Percentiles rank a stretch among this genome's conserved stretches.
Conservation (phyloP, 2,329 filamentous ascomycete genomes). For the Ilyonectria destructans region DNA sequence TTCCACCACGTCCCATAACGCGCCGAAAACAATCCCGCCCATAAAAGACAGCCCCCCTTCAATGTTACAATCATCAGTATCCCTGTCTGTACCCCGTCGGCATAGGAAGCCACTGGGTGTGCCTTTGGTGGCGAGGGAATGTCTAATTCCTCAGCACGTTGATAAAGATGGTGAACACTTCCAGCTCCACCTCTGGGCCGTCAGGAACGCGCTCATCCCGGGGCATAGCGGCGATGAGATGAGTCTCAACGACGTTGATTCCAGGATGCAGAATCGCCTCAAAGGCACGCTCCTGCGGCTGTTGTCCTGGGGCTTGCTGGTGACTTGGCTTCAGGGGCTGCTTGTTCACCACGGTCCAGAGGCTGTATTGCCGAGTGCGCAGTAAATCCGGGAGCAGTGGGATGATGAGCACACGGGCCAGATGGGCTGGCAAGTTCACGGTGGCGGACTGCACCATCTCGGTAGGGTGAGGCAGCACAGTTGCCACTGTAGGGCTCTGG, state of each 20-base stretch:
- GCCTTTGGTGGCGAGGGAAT: conserved; percentile 6
- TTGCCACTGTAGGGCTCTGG: conserved; percentile 74
- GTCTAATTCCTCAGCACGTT: conserved; percentile 73
- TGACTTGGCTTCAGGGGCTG: conserved; percentile 68
- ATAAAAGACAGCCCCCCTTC: conserved; percentile 12
- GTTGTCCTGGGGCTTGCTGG: conserved; percentile 69
- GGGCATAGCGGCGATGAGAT: conserved; percentile 81
- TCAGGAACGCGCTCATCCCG: conserved; percentile 71
- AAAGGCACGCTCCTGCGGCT: conserved; percentile 77
- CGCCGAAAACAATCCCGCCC: conserved; percentile 24
- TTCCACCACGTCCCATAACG: conserved; percentile 10
- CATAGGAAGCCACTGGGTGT: conserved; percentile 3
- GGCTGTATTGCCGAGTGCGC: conserved; percentile 79
- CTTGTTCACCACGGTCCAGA: conserved; percentile 82
- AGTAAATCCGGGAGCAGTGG: conserved; percentile 76
- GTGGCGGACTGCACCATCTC: conserved; percentile 82
- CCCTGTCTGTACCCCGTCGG: background rate
- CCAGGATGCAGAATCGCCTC: conserved; percentile 81
- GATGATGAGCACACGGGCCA: conserved; percentile 81
- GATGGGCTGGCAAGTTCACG: conserved; percentile 77
- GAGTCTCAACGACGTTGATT: conserved; percentile 84
- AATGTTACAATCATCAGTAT: conserved; percentile 26
- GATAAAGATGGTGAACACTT: conserved; percentile 83
- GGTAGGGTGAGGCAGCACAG: conserved; percentile 76
- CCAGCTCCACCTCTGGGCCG: conserved; percentile 80